These are phyloP conservation scores for Metarhizium robertsii DNA, from an alignment of 2,329 filamentous ascomycete genomes.

Conservation along the genomic window DNA sequence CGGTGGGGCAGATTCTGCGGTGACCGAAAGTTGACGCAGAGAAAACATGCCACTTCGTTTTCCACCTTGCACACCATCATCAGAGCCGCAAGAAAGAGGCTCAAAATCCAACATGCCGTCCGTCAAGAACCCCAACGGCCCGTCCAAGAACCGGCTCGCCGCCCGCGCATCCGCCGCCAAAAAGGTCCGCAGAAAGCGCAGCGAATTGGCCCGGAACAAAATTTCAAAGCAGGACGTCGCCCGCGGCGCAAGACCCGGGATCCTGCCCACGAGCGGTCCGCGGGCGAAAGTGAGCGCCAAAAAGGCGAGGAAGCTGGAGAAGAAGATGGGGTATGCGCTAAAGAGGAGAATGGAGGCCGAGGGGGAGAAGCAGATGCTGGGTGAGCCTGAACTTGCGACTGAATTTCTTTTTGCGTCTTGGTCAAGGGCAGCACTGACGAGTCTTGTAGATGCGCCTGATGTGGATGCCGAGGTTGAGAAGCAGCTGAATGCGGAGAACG, in stretches of 20 bases:
- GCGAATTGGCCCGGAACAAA: slow-evolving; percentile 27
- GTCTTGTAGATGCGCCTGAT: slow-evolving; percentile 11
- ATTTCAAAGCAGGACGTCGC: slow-evolving; percentile 32
- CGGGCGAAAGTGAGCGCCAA: slow-evolving; percentile 41
- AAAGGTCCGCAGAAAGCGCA: slow-evolving; percentile 33
- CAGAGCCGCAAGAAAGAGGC: neutral
- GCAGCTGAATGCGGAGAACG: slow-evolving; percentile 10
- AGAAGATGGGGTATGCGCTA: slow-evolving; percentile 41
- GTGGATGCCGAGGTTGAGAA: slow-evolving; percentile 3
- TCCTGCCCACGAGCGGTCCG: slow-evolving; percentile 48
- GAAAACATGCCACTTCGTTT: neutral
- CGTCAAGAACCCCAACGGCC: slow-evolving; percentile 49
- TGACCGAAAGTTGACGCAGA: neutral
- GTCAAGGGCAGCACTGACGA: neutral
- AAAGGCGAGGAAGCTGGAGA: slow-evolving; percentile 46
- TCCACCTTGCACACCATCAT: neutral
- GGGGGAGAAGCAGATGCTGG: slow-evolving; percentile 41
- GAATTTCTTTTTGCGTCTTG: neutral
- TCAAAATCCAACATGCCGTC: slow-evolving; percentile 34
- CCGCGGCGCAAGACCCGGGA: slow-evolving; percentile 41
- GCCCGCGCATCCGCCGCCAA: slow-evolving; percentile 35
- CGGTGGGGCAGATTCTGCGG: too few relatives aligned
- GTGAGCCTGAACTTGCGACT: slow-evolving; percentile 17
- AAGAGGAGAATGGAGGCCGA: slow-evolving; percentile 41
- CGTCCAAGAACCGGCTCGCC: slow-evolving; percentile 42